Conservation (phyloP, 805 yeast species). For the Wickerhamomyces strasburgensis region DNA sequence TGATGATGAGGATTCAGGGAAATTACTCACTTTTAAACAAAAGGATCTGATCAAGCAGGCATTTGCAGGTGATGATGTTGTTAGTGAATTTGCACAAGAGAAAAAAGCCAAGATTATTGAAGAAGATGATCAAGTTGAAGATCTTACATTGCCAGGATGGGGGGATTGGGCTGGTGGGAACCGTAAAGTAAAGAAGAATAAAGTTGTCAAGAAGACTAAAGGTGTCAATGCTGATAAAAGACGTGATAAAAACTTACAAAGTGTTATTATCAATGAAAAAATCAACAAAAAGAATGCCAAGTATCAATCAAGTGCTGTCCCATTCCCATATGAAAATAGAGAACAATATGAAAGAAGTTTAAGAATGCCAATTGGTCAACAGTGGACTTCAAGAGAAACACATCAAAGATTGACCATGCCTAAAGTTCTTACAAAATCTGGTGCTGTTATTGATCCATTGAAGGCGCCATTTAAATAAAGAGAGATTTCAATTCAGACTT, state of each 20-base stretch:
- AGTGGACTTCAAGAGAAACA: conserved; percentile 87
- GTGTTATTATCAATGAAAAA: conserved; percentile 86
- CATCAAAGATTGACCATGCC: conserved; percentile 90
- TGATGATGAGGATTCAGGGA: conserved; percentile 35
- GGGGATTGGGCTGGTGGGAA: conserved; percentile 92
- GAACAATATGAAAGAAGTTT: conserved; percentile 94
- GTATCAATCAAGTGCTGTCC: conserved; percentile 86
- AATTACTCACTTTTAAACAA: conserved; percentile 61
- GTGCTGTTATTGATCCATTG: conserved; percentile 86
- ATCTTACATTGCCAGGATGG: conserved; percentile 92
- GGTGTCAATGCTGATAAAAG: conserved; percentile 76
- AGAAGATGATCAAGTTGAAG: conserved; percentile 86
- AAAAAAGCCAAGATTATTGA: conserved; percentile 61
- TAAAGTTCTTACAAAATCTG: conserved; percentile 77
- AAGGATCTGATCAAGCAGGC: conserved; percentile 83
- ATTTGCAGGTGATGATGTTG: conserved; percentile 96
- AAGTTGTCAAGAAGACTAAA: conserved; percentile 62
- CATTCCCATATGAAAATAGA: conserved; percentile 87
- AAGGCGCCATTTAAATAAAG: conserved; percentile 70
- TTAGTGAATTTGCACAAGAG: conserved; percentile 69
- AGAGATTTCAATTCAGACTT: no score
- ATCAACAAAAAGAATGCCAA: conserved; percentile 79
- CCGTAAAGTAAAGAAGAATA: conserved; percentile 40
- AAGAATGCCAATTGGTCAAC: conserved; percentile 95
- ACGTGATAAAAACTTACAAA: conserved; percentile 66